Conservation (phyloP, 2,329 filamentous ascomycete genomes). For the Xenoacremonium recifei region DNA sequence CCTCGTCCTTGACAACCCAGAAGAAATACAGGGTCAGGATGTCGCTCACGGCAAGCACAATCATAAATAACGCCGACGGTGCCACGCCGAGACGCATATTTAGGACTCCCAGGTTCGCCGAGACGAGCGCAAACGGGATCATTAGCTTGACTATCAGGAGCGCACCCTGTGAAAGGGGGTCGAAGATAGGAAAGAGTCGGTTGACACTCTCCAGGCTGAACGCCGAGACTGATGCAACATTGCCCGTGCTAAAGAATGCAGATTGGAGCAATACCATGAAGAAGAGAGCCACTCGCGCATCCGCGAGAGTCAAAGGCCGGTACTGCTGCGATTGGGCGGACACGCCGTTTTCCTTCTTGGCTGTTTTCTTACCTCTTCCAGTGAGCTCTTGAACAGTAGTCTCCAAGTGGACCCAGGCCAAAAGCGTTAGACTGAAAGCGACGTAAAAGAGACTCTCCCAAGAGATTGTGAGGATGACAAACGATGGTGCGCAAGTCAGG, state of each 20-base stretch:
- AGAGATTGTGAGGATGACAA: constrained; percentile 94
- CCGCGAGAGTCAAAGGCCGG: constrained; percentile 75
- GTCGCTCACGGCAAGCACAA: constrained; percentile 89
- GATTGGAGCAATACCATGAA: constrained; percentile 94
- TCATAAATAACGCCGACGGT: constrained; percentile 88
- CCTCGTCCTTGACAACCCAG: constrained; percentile 95
- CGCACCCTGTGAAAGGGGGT: constrained; percentile 87
- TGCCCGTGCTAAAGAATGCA: constrained; percentile 95
- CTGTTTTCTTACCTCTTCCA: constrained; percentile 24
- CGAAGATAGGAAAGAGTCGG: constrained; percentile 86
- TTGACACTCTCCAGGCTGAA: constrained; percentile 91
- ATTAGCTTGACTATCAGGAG: constrained; percentile 86
- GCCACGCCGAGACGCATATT: constrained; percentile 82
- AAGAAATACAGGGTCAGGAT: constrained; percentile 95
- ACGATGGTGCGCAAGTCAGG: constrained; percentile 86
- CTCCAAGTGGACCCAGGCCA: constrained; percentile 91
- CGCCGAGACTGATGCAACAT: constrained; percentile 88
- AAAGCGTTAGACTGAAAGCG: constrained; percentile 76
- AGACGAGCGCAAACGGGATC: constrained; percentile 89
- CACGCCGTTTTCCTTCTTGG: constrained; percentile 2
- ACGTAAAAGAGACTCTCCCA: constrained; percentile 98
- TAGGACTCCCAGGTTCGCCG: constrained; percentile 88
- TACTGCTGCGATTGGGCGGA: constrained; percentile 21
- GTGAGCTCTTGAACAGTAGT: constrained; percentile 56
- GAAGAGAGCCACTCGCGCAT: constrained; percentile 86